Percentiles rank a stretch among this genome's conserved stretches.
phyloP scores from a whole-genome alignment of 768 basidiomycete species.

The Pluteus cervinus region DNA sequence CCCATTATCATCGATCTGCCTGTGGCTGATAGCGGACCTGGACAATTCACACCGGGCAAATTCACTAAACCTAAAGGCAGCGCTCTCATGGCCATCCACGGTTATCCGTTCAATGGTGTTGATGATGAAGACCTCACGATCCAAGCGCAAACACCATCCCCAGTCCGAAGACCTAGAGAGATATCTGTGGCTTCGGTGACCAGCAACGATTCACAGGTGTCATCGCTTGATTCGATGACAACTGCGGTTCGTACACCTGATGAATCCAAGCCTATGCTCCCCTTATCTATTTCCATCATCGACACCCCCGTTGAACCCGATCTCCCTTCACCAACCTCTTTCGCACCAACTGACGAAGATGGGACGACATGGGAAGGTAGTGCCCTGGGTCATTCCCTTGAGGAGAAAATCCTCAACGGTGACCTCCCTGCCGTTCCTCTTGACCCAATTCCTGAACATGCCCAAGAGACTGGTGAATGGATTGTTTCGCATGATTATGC shows the following conservation, averaged over 20 bases:
- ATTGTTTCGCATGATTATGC: constrained; percentile 74
- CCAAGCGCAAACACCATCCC: constrained; percentile 36
- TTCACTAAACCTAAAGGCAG: constrained; percentile 34
- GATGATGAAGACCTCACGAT: constrained; percentile 61
- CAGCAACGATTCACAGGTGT: constrained; percentile 42
- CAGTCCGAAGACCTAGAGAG: constrained; percentile 25
- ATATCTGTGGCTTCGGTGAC: constrained; percentile 46
- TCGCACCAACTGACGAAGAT: constrained; percentile 45
- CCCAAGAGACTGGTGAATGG: constrained; percentile 43
- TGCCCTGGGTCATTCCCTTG: constrained; percentile 26
- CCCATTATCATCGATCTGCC: constrained; percentile 59
- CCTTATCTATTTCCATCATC: constrained; percentile 19
- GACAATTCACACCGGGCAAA: constrained; percentile 41
- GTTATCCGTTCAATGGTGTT: constrained; percentile 28
- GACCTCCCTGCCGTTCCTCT: constrained; percentile 45
- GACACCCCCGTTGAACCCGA: constrained; percentile 32
- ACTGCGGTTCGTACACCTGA: constrained; percentile 46
- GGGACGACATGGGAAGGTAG: constrained; percentile 58
- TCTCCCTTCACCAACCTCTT: constrained; percentile 47
- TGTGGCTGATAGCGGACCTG: constrained; percentile 36
- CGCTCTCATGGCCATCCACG: constrained; percentile 26
- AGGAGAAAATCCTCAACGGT: constrained; percentile 51
- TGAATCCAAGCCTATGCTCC: constrained; percentile 29
- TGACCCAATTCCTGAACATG: constrained; percentile 30
- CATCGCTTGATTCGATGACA: constrained; percentile 39